Conservation (phyloP, 371 early-diverging fungal genomes). For the Nematocida sp. region DNA sequence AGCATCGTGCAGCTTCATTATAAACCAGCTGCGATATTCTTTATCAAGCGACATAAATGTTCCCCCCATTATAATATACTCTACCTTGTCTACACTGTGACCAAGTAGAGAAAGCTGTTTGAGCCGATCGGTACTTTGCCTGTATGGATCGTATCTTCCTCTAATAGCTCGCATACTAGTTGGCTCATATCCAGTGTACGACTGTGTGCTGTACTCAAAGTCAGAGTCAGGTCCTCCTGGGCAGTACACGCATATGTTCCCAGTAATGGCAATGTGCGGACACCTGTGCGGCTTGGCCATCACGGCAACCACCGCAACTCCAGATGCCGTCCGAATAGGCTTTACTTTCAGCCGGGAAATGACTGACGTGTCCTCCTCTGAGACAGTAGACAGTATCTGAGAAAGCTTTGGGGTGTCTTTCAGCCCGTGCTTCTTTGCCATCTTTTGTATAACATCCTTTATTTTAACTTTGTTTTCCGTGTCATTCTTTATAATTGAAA, state of each 20-base stretch:
- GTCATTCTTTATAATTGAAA: constrained; percentile 58
- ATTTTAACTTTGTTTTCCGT: constrained; percentile 67
- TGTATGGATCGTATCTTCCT: constrained; percentile 93
- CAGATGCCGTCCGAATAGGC: constrained; percentile 95
- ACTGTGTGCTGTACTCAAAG: constrained; percentile 99
- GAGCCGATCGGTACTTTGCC: constrained; percentile 89
- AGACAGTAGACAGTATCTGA: constrained; percentile 97
- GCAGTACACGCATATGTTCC: constrained; percentile 97
- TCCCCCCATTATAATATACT: constrained; percentile 99
- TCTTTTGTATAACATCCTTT: constrained; percentile 53
- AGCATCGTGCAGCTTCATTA: constrained; percentile 91
- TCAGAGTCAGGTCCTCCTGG: constrained; percentile 99
- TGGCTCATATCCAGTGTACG: constrained; percentile 99
- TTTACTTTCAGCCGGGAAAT: constrained; percentile 86
- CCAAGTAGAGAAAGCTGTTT: constrained; percentile 90
- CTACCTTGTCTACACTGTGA: constrained; percentile 94
- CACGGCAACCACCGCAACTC: constrained; percentile 97
- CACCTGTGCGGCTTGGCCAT: constrained; percentile 99
- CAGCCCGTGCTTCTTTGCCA: constrained; percentile 66
- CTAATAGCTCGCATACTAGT: constrained; percentile 99
- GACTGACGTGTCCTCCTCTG: constrained; percentile 82
- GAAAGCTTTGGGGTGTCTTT: constrained; percentile 82
- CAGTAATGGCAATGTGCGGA: constrained; percentile 99
- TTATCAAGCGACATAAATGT: constrained; percentile 96
- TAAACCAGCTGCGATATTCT: constrained; percentile 92